Evolutionary conservation across 177 flowering plant genomes (phyloP).

Genomic region (Vitis hybrid): DNA sequence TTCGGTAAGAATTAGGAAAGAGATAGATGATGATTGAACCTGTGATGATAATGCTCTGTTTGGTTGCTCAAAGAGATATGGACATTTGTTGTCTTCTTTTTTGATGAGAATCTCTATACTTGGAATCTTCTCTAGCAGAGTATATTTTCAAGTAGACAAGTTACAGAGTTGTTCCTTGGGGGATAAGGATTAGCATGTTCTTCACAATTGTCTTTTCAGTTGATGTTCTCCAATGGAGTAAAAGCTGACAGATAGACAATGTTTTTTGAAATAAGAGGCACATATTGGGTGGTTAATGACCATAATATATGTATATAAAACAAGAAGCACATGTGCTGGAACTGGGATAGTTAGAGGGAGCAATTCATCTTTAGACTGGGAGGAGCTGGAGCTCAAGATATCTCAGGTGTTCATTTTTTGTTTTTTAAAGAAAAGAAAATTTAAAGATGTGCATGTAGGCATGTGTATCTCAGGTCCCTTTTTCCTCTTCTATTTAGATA

Average conservation of each 20-base stretch:
- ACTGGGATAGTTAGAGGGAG: slow-evolving; percentile 93
- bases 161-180: background rate
- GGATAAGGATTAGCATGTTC: background rate
- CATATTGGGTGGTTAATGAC: too few species aligned
- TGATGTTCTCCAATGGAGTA: background rate
- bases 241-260: background rate
- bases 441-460: background rate
- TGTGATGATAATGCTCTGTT: too few species aligned
- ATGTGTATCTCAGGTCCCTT: background rate
- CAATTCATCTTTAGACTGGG: slow-evolving; percentile 77
- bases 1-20: too few species aligned
- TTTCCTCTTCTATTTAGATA: too few species aligned
- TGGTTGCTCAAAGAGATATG: background rate
- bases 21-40: too few species aligned
- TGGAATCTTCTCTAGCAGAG: background rate
- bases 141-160: background rate
- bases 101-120: slow-evolving; percentile 3
- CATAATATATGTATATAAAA: too few species aligned
- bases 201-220: background rate
- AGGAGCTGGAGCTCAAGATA: slow-evolving; percentile 85
- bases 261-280: too few species aligned
- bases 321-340: slow-evolving; percentile 45
- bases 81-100: slow-evolving; percentile 15
- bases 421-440: background rate
- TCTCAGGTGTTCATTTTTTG: slow-evolving; percentile 61